A percentile compares a stretch with the other conserved stretches of the same genome.
Conservation (phyloP, 768 basidiomycete species). For the Sistotremastrum suecicum region DNA sequence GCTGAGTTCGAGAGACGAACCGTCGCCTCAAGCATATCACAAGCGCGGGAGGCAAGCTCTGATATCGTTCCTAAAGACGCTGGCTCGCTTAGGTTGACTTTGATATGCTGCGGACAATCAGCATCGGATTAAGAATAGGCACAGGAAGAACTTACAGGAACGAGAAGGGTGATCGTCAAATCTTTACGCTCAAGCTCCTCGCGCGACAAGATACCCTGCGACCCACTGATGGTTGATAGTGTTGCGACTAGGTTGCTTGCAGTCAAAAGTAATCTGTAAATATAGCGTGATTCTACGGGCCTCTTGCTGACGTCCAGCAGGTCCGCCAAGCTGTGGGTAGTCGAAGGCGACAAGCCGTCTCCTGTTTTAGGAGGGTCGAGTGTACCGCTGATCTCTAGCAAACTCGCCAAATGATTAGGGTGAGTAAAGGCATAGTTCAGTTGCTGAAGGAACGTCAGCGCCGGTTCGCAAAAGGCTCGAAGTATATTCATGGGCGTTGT, state of each 20-base stretch:
- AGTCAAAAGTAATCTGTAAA: constrained; percentile 58
- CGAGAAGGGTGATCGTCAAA: constrained; percentile 57
- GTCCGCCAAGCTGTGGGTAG: constrained; percentile 23
- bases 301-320: constrained; percentile 50
- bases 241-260: constrained; percentile 58
- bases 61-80: constrained; percentile 77
- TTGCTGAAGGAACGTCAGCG: constrained; percentile 67
- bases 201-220: constrained; percentile 49
- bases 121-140: neutral
- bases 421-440: constrained; percentile 85
- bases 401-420: constrained; percentile 72
- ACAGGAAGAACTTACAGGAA: constrained; percentile 43
- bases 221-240: constrained; percentile 53
- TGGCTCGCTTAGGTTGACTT: constrained; percentile 69
- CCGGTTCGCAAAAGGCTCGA: constrained; percentile 50
- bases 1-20: constrained; percentile 46
- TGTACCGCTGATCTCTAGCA: constrained; percentile 74
- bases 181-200: constrained; percentile 37
- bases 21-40: constrained; percentile 51
- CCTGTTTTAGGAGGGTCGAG: constrained; percentile 51
- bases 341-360: constrained; percentile 19
- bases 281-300: constrained; percentile 56
- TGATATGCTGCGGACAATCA: constrained; percentile 48
- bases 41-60: constrained; percentile 67
- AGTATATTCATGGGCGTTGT: constrained; percentile 49